phyloP scores from a whole-genome alignment of 345 rosid genomes.

The Salix caprea region DNA sequence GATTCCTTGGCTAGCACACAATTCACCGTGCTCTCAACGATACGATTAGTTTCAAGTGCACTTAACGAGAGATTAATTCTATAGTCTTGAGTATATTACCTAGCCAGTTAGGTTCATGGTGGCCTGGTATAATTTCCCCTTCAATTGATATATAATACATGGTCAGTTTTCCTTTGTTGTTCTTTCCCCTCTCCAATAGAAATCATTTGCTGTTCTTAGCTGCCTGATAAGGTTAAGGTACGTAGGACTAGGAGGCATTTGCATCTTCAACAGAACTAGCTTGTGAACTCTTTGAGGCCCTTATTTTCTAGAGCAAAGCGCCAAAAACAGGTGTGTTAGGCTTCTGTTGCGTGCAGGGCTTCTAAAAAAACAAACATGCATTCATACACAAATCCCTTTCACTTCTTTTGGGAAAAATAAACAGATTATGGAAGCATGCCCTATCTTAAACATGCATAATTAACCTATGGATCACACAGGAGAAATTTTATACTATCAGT shows the following conservation, averaged over 20 bases:
- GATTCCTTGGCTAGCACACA: background rate
- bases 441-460: background rate
- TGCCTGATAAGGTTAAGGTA: slow-evolving; percentile 11
- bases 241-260: background rate
- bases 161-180: too few species aligned
- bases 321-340: slow-evolving; percentile 2
- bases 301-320: slow-evolving; percentile 14
- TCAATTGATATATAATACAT: too few species aligned
- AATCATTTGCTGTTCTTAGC: background rate
- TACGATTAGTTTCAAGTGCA: background rate
- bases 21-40: background rate
- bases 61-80: background rate
- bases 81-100: background rate
- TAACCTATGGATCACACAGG: background rate
- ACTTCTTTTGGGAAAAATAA: background rate
- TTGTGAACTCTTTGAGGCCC: slow-evolving; percentile 18
- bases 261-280: slow-evolving; percentile 11
- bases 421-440: background rate
- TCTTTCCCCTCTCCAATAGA: background rate
- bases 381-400: background rate
- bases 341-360: background rate
- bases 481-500: background rate
- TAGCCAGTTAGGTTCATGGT: background rate
- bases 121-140: too few species aligned
- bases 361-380: background rate